Base-by-base conservation (phyloP, 352 stramenopile genomes). In the Pythium myriotylum region DNA sequence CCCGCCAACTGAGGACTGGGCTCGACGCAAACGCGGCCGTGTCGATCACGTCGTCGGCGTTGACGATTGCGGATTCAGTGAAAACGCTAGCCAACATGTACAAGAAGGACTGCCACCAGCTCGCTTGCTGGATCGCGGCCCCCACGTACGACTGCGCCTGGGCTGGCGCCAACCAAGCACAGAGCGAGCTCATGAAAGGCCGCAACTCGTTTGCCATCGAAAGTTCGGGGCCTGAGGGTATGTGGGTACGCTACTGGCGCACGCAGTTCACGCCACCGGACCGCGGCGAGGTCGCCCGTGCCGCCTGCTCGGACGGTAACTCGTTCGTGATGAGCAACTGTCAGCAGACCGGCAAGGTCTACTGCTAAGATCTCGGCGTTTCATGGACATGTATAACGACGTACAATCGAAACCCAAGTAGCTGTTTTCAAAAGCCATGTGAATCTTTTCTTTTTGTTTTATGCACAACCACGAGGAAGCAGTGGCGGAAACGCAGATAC, bases 221-320 rank as follows among this genome's bases (percentile, higher is more conserved):
- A 33, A 57, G 50, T 19, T 4, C 5, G 50, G 35, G 19, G 2
- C 5, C 2, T 5, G 29, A 16, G 2, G 50, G 50, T 8, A 57
- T 57, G 50, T 57, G 50, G 50, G 50, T 57, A 33, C 50, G 50
- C 50, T 57, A 57, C 50, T 57, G 50, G 50, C 50, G 50, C 50
- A 57, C 50, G 33, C 33, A 57, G 33, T 57, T 57, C 20, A 33
- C 35, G 50, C 50, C 50, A 33, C 50, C 50, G 19, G 50, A 57
- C 20, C 50, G 50, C 20, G 50, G 35, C n/a, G 50, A 46, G 8
- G n/a, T 56, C 19, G 49, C 49, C 29, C 20, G 45, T 0, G 49
- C 29, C 49, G 43, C 14, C 10, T 56, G 49, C 16, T 32, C 29
- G 20, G 49, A 8, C 12, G 50, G 50, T 19, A 23, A 20, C 33